Percentiles rank a stretch among this genome's conserved stretches.
Conservation (phyloP, 305 asterid genomes). For the Galium porrigens region DNA sequence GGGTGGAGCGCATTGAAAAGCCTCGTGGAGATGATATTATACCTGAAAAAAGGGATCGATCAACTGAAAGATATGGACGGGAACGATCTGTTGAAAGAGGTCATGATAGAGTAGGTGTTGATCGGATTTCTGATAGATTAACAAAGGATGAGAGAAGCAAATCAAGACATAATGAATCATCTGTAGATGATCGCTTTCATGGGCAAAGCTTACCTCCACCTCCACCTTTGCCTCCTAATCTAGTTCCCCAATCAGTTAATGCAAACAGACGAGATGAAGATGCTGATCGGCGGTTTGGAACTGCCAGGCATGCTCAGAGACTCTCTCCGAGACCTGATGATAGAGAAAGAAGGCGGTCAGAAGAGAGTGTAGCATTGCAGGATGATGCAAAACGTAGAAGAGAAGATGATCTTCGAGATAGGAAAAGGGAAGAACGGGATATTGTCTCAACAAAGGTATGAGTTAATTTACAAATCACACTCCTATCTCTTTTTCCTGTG, state of each 20-base stretch:
- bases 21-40: conserved; percentile 58
- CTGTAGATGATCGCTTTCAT: conserved; percentile 60
- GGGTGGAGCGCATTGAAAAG: conserved; percentile 64
- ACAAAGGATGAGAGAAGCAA: conserved; percentile 71
- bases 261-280: conserved; percentile 78
- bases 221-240: conserved; percentile 90
- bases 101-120: conserved; percentile 66
- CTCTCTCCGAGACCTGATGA: conserved; percentile 96
- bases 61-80: conserved; percentile 70
- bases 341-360: conserved; percentile 84
- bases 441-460: conserved; percentile 48
- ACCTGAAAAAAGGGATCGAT: conserved; percentile 81
- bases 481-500: not conserved
- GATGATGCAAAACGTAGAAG: conserved; percentile 85
- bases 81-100: conserved; percentile 79
- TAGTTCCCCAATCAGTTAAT: conserved; percentile 63
- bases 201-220: conserved; percentile 91
- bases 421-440: conserved; percentile 91
- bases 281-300: conserved; percentile 74
- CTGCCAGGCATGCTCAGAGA: conserved; percentile 60
- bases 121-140: conserved; percentile 62
- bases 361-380: conserved; percentile 56
- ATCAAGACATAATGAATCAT: conserved; percentile 41
- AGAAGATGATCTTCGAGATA: conserved; percentile 79
- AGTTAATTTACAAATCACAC: not conserved